Evolutionary conservation across 2,329 filamentous ascomycete species (phyloP), one percentile per base, ranked within the genome.

Genomic region (Lasiodiplodia gonubiensis): DNA sequence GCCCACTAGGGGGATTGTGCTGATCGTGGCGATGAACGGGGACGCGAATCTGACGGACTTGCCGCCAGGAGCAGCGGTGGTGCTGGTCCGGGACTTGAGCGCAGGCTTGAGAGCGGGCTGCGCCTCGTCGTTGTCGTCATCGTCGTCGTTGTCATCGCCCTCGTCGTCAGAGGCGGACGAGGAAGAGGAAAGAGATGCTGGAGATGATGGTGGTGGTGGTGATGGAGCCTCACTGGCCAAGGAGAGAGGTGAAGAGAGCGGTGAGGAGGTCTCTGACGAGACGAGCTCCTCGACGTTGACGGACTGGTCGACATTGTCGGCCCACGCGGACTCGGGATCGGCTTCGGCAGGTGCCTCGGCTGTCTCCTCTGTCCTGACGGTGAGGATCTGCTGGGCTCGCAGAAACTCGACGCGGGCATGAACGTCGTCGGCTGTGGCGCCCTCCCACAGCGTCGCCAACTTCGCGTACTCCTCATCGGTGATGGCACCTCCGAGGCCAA

Each of bases 361-460:
- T 5, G 42, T 27, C 11, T 42, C 42, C 21, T 51, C 60, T 11
- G 46, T 27, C 33, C 27, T 27, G 23, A 64, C 35, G 27, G 18
- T 52, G 60, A 64, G 27, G 12, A 37, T 35, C 48, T 51, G 60
- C 48, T 64, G 60, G 48, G 25, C 60, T 18, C 48, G 60, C 11
- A 64, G 21, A 23, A 52, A 51, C 42, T 52, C 46, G 60, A 64
- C 30, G 30, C 60, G 60, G 16, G 60, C 60, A 21, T 30, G 46
- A 27, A 64, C 27, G 46, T 51, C 60, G 18, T 64, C 42, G 33
- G 46, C 25, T 30, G 42, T 64, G 23, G 30, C 30, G 46, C 57
- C 57, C 14, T 64, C 48, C 39, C 42, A 52, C 33, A 64, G 60
- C 39, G 33, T 25, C 33, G 60, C 63, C 23, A 65, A 49, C 25